Evolutionary conservation across 176 grass and related monocot genomes (phyloP), one percentile per base, ranked within the genome.

Genomic region (Triticum urartu): DNA sequence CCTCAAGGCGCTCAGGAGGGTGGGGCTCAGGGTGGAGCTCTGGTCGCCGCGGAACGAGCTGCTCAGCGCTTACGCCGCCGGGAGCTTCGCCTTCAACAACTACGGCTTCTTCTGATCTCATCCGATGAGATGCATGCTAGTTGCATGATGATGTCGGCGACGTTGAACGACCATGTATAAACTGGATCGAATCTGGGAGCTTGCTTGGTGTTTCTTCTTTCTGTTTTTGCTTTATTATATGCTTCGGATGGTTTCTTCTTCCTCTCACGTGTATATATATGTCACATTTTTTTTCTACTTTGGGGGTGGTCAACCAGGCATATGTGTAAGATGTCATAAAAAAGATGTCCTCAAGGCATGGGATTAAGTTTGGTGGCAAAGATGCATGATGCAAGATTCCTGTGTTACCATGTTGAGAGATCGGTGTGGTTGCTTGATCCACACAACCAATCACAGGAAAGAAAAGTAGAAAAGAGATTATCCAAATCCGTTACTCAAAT

Each of bases 31-130:
- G 80, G 97, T 91, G 24, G 92, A 96, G 79, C 87, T 72, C 22
- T 96, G 97, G 97, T 93, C 97, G 85, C 91, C 97, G 79, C 90
- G 87, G 48, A 93, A 96, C 89, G 97, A 99, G 81, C 89, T 96
- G 24, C 84, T 96, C 28, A 99, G 97, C 86, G 91, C 97, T 20
- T 99, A 99, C 75, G 89, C 97, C 56, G 56, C 89, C 82, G 77
- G 85, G 88, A 96, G 81, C 68, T 78, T 94, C 45, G 81, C 92
- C 83, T 94, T 94, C 91, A 86, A 91, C 85, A 80, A 94, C 81
- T 99, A 85, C 72, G 79, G 68, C 87, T 96, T 99, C 85, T 99
- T 99, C 83, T 99, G 88, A 91, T 12, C 11, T 67, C n/a, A 50
- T 25, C 76, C n/a, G 45, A 10, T 3, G 14, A 45, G 50, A 18